These are phyloP conservation scores for Coniochaeta hoffmannii DNA, from an alignment of 2,329 filamentous ascomycete species.

Conservation along the genomic window DNA sequence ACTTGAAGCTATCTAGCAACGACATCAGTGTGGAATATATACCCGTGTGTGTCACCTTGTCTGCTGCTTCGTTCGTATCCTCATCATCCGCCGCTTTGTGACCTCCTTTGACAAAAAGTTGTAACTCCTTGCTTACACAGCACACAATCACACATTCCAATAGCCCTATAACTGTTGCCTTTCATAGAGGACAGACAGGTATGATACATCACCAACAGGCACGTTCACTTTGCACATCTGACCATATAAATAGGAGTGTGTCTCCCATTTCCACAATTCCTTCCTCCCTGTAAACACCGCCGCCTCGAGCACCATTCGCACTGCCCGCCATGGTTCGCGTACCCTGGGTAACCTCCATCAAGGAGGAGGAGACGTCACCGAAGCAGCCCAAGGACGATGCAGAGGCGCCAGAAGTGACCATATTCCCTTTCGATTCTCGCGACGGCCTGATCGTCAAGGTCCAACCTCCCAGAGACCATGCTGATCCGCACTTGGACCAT, in stretches of 20 bases:
- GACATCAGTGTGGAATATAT: neutral
- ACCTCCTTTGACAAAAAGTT: neutral
- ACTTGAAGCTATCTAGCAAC: neutral
- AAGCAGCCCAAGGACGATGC: neutral
- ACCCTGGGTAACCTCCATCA: neutral
- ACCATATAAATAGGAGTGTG: neutral
- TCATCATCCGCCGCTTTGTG: neutral
- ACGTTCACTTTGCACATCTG: neutral
- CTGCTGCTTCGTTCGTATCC: neutral
- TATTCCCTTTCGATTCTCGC: constrained; percentile 30
- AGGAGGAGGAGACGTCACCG: neutral
- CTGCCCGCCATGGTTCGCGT: neutral
- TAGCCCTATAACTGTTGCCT: neutral
- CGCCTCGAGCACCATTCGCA: neutral
- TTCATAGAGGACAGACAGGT: neutral
- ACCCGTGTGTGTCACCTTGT: neutral
- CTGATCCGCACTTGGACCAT: constrained; percentile 21
- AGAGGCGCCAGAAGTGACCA: constrained; percentile 6
- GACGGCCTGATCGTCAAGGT: constrained; percentile 39
- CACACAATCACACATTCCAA: neutral
- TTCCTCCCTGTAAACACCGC: neutral
- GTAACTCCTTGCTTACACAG: neutral
- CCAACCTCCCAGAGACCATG: constrained; percentile 32
- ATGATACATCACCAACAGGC: neutral
- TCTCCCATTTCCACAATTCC: neutral